phyloP scores from a whole-genome alignment of 2,329 filamentous ascomycete genomes.

The Neofusicoccum ribis region DNA sequence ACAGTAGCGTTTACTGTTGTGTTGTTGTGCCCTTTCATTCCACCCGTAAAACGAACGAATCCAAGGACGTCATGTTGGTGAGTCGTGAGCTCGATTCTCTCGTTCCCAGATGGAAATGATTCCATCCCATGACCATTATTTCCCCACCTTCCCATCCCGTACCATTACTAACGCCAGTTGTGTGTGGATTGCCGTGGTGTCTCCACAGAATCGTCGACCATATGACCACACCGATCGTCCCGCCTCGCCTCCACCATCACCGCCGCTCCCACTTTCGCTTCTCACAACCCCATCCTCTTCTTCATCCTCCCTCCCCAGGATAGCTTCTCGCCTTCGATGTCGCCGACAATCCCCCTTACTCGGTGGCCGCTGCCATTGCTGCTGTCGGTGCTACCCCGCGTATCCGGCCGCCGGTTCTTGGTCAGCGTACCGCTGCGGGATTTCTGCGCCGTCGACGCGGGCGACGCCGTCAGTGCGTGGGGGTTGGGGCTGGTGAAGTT shows the following conservation, averaged over 20 bases:
- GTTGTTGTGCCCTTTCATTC: not conserved
- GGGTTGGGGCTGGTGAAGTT: constrained; percentile 4
- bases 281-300: constrained; percentile 15
- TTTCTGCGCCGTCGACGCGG: constrained; percentile 1
- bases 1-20: not conserved
- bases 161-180: not conserved
- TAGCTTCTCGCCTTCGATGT: constrained; percentile 3
- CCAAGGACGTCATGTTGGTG: not conserved
- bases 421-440: constrained; percentile 2
- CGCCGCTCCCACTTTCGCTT: not conserved
- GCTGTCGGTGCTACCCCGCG: not conserved
- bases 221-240: too few species aligned
- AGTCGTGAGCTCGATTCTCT: not conserved
- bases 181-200: too few species aligned
- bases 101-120: not conserved
- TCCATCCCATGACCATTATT: not conserved
- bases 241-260: too few species aligned
- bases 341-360: not conserved
- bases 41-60: not conserved
- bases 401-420: constrained; percentile 2
- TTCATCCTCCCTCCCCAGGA: constrained; percentile 18
- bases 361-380: not conserved
- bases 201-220: too few species aligned
- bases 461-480: not conserved
- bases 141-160: not conserved